A percentile compares a stretch with the other conserved stretches of the same genome.
phyloP scores from a whole-genome alignment of 164 flowering plant species.

The Euptelea pleiosperma region DNA sequence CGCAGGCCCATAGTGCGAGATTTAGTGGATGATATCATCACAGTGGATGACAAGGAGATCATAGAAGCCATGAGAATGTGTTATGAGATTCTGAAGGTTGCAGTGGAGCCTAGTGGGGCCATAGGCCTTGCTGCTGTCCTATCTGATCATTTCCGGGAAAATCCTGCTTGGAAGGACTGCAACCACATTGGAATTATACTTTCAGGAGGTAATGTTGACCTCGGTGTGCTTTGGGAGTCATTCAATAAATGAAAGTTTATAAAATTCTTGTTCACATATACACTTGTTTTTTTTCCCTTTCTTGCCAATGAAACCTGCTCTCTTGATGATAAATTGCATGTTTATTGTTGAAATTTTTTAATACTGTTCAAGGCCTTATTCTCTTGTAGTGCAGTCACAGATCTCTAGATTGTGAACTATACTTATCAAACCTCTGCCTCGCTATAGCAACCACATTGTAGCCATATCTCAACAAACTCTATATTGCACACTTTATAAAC shows the following conservation, averaged over 20 bases:
- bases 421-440: too few relatives aligned
- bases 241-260: conserved; percentile 29
- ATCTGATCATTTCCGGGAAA: conserved; percentile 50
- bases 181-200: conserved; percentile 59
- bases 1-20: conserved; percentile 87
- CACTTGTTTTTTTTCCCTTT: too few relatives aligned
- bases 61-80: conserved; percentile 78
- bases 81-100: conserved; percentile 78
- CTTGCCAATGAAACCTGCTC: too few relatives aligned
- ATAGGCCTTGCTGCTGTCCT: conserved; percentile 90
- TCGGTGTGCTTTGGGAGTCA: conserved; percentile 68
- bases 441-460: too few relatives aligned
- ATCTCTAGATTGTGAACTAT: too few relatives aligned
- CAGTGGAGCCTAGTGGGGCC: conserved; percentile 93
- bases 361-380: too few relatives aligned
- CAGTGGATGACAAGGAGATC: conserved; percentile 74
- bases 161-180: conserved; percentile 60
- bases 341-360: too few relatives aligned
- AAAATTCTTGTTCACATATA: too few relatives aligned
- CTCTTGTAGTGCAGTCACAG: too few relatives aligned
- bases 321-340: too few relatives aligned
- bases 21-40: conserved; percentile 71
- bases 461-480: too few relatives aligned
- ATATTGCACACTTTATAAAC: too few relatives aligned
- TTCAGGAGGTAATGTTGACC: conserved; percentile 90